Percentiles rank a stretch among this genome's conserved stretches.
These are phyloP conservation scores for Aspergillus ruber DNA, from an alignment of 2,329 filamentous ascomycete species.

Conservation along the genomic window DNA sequence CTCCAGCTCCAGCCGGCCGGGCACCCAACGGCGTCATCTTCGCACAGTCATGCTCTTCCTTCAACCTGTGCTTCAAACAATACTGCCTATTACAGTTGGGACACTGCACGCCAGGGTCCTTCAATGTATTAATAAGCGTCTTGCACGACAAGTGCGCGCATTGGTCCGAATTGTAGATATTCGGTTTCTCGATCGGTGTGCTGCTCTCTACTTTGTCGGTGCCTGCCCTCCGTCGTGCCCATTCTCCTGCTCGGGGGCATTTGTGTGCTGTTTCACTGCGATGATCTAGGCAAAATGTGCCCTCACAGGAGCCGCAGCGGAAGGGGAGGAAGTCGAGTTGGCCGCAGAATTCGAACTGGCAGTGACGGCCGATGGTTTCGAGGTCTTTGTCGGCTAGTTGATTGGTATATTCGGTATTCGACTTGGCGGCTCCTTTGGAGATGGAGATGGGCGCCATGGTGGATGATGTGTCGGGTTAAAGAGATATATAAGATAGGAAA, in stretches of 20 bases:
- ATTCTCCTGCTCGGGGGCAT: constrained; percentile 55
- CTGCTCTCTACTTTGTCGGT: constrained; percentile 20
- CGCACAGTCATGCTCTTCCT: constrained; percentile 73
- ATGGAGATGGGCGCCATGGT: constrained; percentile 22
- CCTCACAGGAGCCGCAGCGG: constrained; percentile 78
- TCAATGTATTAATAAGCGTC: constrained; percentile 47
- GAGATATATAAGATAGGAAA: not conserved
- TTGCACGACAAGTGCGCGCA: constrained; percentile 46
- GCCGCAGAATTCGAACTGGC: constrained; percentile 84
- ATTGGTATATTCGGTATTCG: constrained; percentile 16
- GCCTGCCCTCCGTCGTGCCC: constrained; percentile 46
- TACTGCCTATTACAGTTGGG: constrained; percentile 44
- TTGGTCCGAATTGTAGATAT: constrained; percentile 49
- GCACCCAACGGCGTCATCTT: constrained; percentile 61
- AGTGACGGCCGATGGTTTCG: constrained; percentile 81
- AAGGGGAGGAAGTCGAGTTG: constrained; percentile 96
- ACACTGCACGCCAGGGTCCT: constrained; percentile 46
- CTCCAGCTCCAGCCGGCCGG: constrained; percentile 33
- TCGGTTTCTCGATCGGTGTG: constrained; percentile 42
- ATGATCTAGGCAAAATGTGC: constrained; percentile 89
- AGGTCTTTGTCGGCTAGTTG: constrained; percentile 61
- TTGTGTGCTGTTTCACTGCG: constrained; percentile 77
- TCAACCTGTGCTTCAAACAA: constrained; percentile 46
- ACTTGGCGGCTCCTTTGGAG: constrained; percentile 11
- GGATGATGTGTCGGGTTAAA: not conserved